Percentiles rank a stretch among this genome's conserved stretches.
Conservation (phyloP, 2,329 filamentous ascomycete species). For the Trichoderma sp. region DNA sequence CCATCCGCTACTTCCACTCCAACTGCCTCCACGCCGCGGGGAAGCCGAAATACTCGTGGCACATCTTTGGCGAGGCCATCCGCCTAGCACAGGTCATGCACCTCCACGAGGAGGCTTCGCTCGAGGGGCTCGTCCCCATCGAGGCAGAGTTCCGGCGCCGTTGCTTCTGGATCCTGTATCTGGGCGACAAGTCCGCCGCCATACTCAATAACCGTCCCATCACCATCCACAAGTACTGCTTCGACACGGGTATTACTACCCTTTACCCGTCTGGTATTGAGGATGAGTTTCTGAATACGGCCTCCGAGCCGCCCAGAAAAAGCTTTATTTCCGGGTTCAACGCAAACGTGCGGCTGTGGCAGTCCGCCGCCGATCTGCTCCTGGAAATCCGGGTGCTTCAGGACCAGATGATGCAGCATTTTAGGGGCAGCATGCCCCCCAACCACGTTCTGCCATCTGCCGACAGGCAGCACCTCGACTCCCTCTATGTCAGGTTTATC, state of each 20-base stretch:
- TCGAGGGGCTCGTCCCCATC: conserved; percentile 34
- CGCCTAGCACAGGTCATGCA: conserved; percentile 43
- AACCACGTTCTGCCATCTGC: conserved; percentile 23
- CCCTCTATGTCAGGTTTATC: conserved; percentile 39
- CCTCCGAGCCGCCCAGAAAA: conserved; percentile 22
- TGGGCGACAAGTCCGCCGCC: conserved; percentile 40
- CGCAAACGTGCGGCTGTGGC: conserved; percentile 41
- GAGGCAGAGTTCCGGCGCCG: conserved; percentile 39
- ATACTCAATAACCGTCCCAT: conserved; percentile 42
- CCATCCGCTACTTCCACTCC: conserved; percentile 45
- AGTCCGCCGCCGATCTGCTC: conserved; percentile 39
- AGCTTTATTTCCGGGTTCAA: conserved; percentile 42
- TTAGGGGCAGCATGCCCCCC: neutral
- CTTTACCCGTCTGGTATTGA: conserved; percentile 34
- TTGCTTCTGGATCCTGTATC: conserved; percentile 40
- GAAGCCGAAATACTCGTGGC: conserved; percentile 43
- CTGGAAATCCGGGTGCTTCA: conserved; percentile 36
- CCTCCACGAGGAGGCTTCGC: conserved; percentile 39
- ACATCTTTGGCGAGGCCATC: conserved; percentile 44
- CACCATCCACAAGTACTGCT: conserved; percentile 43
- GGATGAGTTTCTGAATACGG: conserved; percentile 23
- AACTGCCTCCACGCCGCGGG: conserved; percentile 44
- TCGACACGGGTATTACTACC: conserved; percentile 40
- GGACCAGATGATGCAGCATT: conserved; percentile 25
- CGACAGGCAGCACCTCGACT: conserved; percentile 34